phyloP scores from a whole-genome alignment of 495 filamentous ascomycete species.

The Penicillium taxi region DNA sequence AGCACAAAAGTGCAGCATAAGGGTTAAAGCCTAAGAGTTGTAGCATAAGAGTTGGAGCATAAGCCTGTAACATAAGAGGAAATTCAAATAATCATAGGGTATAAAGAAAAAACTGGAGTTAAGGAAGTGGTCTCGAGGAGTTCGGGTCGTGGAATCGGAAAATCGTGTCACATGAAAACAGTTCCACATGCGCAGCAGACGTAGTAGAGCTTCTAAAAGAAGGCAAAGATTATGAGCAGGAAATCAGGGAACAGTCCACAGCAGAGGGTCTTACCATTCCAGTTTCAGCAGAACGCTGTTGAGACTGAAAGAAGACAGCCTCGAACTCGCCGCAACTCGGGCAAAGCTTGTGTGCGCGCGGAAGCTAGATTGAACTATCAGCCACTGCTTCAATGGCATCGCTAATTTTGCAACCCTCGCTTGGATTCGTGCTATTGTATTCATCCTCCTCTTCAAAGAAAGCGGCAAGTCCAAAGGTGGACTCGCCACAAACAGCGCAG shows the following conservation, averaged over 20 bases:
- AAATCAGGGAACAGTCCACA: too few species aligned
- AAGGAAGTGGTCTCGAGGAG: constrained; percentile 31
- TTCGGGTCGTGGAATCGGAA: constrained; percentile 18
- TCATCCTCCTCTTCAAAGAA: constrained; percentile 10
- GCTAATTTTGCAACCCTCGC: too few species aligned
- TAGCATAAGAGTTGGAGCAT: too few species aligned
- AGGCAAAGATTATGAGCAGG: too few species aligned
- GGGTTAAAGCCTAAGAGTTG: too few species aligned
- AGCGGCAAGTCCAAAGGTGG: constrained; percentile 9
- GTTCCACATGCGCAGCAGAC: constrained; percentile 90
- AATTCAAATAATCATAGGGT: constrained; percentile 1
- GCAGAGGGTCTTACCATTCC: constrained; percentile 71
- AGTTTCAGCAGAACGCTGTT: constrained; percentile 90
- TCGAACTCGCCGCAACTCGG: constrained; percentile 76
- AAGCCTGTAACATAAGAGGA: too few species aligned
- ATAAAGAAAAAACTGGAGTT: constrained; percentile 10
- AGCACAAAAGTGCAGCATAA: too few species aligned
- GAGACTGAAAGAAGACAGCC: constrained; percentile 96
- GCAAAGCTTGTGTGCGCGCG: constrained; percentile 73
- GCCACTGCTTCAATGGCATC: too few species aligned
- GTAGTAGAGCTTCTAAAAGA: constrained; percentile 83
- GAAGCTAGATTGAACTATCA: constrained; percentile 61
- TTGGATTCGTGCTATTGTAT: too few species aligned
- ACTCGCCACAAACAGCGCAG: constrained; percentile 40
- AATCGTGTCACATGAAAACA: constrained; percentile 57